These are phyloP conservation scores for Antrodiella citrinella DNA, from an alignment of 768 basidiomycete species.

Conservation along the genomic window DNA sequence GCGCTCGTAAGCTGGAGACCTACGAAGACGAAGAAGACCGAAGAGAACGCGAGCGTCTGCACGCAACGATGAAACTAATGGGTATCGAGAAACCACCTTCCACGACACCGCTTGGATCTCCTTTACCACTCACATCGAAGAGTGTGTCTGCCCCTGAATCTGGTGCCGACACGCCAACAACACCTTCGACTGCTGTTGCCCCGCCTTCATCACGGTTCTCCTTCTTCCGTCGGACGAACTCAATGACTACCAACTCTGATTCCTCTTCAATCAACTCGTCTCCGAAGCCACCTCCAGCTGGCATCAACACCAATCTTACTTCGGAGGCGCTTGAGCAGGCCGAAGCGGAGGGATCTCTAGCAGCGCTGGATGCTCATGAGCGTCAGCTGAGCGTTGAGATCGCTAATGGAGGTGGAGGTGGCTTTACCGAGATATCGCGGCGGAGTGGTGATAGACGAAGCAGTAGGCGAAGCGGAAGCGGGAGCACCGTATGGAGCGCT, in stretches of 20 bases:
- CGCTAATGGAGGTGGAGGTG: constrained; percentile 61
- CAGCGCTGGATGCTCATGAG: constrained; percentile 76
- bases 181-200: constrained; percentile 21
- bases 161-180: constrained; percentile 12
- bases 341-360: constrained; percentile 69
- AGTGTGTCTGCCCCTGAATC: constrained; percentile 30
- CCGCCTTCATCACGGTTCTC: constrained; percentile 48
- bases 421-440: constrained; percentile 72
- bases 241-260: constrained; percentile 34
- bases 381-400: constrained; percentile 64
- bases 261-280: constrained; percentile 40
- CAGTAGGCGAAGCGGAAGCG: constrained; percentile 50
- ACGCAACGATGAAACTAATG: constrained; percentile 91
- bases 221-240: constrained; percentile 55
- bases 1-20: constrained; percentile 76
- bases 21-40: constrained; percentile 90
- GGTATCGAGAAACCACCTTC: constrained; percentile 69
- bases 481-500: constrained; percentile 83
- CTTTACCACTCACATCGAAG: constrained; percentile 29
- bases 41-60: constrained; percentile 76
- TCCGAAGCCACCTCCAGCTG: constrained; percentile 9
- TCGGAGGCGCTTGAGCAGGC: constrained; percentile 72
- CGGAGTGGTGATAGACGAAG: constrained; percentile 48
- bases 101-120: constrained; percentile 13
- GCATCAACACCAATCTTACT: constrained; percentile 40